These are phyloP conservation scores for Fonsecaea monophora DNA, from an alignment of 2,329 filamentous ascomycete genomes.

Conservation along the genomic window DNA sequence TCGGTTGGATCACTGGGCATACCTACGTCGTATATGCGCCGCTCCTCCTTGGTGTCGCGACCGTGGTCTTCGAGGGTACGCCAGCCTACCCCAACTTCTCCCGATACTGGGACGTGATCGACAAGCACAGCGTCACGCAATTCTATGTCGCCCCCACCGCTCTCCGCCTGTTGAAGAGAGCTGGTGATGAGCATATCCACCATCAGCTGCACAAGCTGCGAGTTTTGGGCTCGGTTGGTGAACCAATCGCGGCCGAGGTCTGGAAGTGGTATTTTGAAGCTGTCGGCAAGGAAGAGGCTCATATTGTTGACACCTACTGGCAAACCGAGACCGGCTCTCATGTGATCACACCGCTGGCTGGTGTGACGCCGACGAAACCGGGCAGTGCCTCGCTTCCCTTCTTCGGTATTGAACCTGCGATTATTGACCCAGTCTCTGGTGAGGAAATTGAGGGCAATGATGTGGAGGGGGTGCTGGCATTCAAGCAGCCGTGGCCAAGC, in stretches of 20 bases:
- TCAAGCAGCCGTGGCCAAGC: conserved; percentile 98
- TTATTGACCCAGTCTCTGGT: conserved; percentile 94
- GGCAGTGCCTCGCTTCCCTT: conserved; percentile 95
- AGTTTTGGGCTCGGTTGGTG: conserved; percentile 91
- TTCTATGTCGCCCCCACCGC: conserved; percentile 99
- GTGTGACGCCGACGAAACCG: conserved; percentile 94
- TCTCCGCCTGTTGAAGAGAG: conserved; percentile 89
- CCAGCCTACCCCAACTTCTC: conserved; percentile 98
- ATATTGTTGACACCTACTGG: conserved; percentile 98
- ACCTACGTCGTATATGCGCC: conserved; percentile 98
- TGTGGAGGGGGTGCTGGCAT: conserved; percentile 93
- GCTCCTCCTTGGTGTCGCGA: conserved; percentile 87
- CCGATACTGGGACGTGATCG: conserved; percentile 98
- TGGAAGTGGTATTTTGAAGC: conserved; percentile 99
- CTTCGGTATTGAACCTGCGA: conserved; percentile 97
- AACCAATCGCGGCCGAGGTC: conserved; percentile 95
- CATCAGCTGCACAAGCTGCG: conserved; percentile 86
- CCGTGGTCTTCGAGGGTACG: conserved; percentile 96
- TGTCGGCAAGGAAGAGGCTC: conserved; percentile 90
- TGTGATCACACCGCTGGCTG: conserved; percentile 90
- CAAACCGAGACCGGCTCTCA: conserved; percentile 98
- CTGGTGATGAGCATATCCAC: conserved; percentile 90
- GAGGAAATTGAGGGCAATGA: conserved; percentile 94
- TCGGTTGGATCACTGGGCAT: conserved; percentile 98
- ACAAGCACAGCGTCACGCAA: conserved; percentile 92